phyloP scores from a whole-genome alignment of 139 green algal species.

The Desmodesmus armatus region DNA sequence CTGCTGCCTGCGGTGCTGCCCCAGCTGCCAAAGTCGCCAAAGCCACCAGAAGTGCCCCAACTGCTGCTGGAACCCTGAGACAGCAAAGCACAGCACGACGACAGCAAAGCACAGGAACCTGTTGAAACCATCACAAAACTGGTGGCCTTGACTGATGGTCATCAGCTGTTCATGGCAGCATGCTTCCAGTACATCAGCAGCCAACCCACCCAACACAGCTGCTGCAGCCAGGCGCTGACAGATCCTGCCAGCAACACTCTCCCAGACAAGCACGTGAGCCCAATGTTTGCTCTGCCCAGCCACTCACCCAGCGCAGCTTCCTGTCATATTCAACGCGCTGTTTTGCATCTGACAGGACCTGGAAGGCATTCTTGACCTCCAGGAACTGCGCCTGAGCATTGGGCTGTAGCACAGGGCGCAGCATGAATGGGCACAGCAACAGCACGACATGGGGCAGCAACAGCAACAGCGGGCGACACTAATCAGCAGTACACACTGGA shows the following conservation, averaged over 20 bases:
- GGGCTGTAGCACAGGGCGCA: constrained; percentile 42
- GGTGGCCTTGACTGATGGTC: too few relatives aligned
- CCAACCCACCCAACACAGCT: background rate
- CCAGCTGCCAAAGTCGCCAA: constrained; percentile 27
- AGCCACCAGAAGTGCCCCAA: background rate
- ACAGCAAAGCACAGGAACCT: background rate
- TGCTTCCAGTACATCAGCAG: too few relatives aligned
- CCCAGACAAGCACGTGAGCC: too few relatives aligned
- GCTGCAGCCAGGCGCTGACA: too few relatives aligned
- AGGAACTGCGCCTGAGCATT: constrained; percentile 78
- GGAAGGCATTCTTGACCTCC: constrained; percentile 77
- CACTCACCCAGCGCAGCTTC: constrained; percentile 31
- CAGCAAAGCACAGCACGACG: constrained; percentile 15
- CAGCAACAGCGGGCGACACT: background rate
- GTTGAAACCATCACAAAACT: too few relatives aligned
- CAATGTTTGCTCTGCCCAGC: too few relatives aligned
- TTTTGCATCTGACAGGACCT: constrained; percentile 62
- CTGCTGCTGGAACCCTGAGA: constrained; percentile 15
- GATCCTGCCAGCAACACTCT: too few relatives aligned
- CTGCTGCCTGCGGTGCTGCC: constrained; percentile 42
- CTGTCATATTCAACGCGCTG: constrained; percentile 58
- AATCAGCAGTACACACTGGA: too few relatives aligned
- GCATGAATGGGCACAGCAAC: too few relatives aligned
- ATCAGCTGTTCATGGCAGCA: too few relatives aligned
- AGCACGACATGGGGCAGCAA: background rate